Percentiles rank a stretch among this genome's conserved stretches.
Evolutionary conservation across 2,329 filamentous ascomycete genomes (phyloP).

Genomic region (Falciphora oryzae): DNA sequence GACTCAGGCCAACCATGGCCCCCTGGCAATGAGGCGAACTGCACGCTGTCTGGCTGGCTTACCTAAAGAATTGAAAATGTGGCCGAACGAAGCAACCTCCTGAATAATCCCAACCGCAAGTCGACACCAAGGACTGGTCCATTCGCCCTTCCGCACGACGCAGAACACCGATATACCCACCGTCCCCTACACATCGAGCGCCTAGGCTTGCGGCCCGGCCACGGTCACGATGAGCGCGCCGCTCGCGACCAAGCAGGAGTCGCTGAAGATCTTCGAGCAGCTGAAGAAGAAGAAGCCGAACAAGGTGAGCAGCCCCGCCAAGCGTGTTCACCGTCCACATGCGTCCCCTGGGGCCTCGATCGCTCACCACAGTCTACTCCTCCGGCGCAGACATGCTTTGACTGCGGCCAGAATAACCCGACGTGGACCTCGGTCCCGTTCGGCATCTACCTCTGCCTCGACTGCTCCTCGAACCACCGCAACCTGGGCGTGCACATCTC

Average conservation of each 20-base stretch:
- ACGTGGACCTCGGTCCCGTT: constrained; percentile 98
- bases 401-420: constrained; percentile 95
- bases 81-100: constrained; percentile 14
- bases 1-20: constrained; percentile 26
- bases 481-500: constrained; percentile 98
- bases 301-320: constrained; percentile 56
- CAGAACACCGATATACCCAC: constrained; percentile 3
- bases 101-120: constrained; percentile 9
- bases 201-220: not conserved
- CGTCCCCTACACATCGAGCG: not conserved
- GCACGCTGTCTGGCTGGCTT: not conserved
- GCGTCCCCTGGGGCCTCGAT: not conserved
- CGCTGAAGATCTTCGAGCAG: constrained; percentile 96
- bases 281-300: constrained; percentile 91
- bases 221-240: constrained; percentile 50
- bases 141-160: not conserved
- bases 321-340: constrained; percentile 10
- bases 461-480: constrained; percentile 94
- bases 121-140: constrained; percentile 26
- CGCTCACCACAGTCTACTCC: constrained; percentile 5
- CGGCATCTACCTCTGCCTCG: constrained; percentile 92
- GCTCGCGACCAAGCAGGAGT: constrained; percentile 86
- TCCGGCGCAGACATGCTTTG: constrained; percentile 82
- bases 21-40: constrained; percentile 18
- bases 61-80: constrained; percentile 20